These are phyloP conservation scores for Inga oerstediana DNA, from an alignment of 306 rosid species.

Conservation along the genomic window DNA sequence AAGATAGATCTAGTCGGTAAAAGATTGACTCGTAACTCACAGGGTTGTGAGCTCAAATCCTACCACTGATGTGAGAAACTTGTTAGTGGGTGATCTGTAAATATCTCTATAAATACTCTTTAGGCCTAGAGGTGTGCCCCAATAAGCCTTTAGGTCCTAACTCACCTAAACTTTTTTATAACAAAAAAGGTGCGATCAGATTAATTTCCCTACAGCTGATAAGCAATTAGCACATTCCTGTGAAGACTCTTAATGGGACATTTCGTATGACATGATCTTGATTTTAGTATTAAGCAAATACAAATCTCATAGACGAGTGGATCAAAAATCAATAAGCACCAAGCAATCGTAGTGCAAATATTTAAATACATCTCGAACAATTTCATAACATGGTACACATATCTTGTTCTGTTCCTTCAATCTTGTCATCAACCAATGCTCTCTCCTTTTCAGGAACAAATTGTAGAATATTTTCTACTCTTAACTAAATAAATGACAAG, in stretches of 20 bases:
- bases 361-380: slow-evolving; percentile 31
- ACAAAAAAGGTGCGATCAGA: background rate
- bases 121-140: too few species aligned
- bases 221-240: background rate
- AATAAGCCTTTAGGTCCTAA: too few species aligned
- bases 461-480: slow-evolving; percentile 23
- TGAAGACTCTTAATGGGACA: background rate
- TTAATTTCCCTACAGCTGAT: background rate
- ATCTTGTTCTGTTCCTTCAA: slow-evolving; percentile 31
- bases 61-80: too few species aligned
- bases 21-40: too few species aligned
- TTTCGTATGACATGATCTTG: background rate
- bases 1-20: too few species aligned
- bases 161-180: too few species aligned
- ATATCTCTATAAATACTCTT: too few species aligned
- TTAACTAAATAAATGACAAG: slow-evolving; percentile 8
- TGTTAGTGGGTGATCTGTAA: too few species aligned
- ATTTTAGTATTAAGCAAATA: background rate
- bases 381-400: slow-evolving; percentile 21
- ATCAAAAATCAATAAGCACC: slow-evolving; percentile 6
- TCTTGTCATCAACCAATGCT: slow-evolving; percentile 6
- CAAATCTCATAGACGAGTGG: background rate
- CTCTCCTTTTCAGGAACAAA: slow-evolving; percentile 30
- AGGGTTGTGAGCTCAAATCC: too few species aligned
- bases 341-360: slow-evolving; percentile 4